phyloP scores from a whole-genome alignment of 805 yeast genomes.

The Candida boidinii region DNA sequence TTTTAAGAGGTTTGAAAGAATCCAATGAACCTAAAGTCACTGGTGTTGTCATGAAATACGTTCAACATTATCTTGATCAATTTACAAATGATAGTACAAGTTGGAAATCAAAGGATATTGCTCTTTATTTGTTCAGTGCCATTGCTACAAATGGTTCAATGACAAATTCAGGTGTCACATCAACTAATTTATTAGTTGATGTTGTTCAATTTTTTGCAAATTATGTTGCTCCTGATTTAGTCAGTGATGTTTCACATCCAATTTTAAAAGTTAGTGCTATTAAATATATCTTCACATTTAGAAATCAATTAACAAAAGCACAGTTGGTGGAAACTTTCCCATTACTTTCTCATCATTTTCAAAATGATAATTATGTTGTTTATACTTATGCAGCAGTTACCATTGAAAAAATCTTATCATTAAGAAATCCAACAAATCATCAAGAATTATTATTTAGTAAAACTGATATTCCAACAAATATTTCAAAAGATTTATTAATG shows the following conservation, averaged over 20 bases:
- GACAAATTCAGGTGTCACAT: slow-evolving; percentile 80
- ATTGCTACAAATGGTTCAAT: slow-evolving; percentile 86
- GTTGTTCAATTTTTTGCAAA: slow-evolving; percentile 78
- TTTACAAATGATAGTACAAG: slow-evolving; percentile 36
- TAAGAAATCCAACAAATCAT: slow-evolving; percentile 52
- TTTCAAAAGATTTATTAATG: slow-evolving; percentile 51
- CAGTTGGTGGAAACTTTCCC: slow-evolving; percentile 79
- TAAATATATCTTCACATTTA: slow-evolving; percentile 78
- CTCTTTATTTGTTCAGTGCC: slow-evolving; percentile 77
- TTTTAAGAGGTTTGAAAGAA: slow-evolving; percentile 76
- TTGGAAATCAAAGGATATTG: slow-evolving; percentile 86
- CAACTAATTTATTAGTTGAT: slow-evolving; percentile 78
- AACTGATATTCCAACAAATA: slow-evolving; percentile 54
- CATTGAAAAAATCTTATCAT: slow-evolving; percentile 76
- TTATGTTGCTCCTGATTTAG: slow-evolving; percentile 76
- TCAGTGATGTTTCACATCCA: slow-evolving; percentile 52
- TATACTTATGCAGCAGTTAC: slow-evolving; percentile 93
- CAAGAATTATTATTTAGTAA: slow-evolving; percentile 60
- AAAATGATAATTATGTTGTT: slow-evolving; percentile 64
- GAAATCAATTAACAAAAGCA: slow-evolving; percentile 86
- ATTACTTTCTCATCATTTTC: slow-evolving; percentile 60
- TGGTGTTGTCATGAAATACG: slow-evolving; percentile 62
- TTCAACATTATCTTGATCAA: slow-evolving; percentile 52
- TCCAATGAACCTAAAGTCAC: slow-evolving; percentile 71
- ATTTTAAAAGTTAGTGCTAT: slow-evolving; percentile 88